phyloP scores from a whole-genome alignment of 2,329 filamentous ascomycete species.

The Xylariaceae sp. region DNA sequence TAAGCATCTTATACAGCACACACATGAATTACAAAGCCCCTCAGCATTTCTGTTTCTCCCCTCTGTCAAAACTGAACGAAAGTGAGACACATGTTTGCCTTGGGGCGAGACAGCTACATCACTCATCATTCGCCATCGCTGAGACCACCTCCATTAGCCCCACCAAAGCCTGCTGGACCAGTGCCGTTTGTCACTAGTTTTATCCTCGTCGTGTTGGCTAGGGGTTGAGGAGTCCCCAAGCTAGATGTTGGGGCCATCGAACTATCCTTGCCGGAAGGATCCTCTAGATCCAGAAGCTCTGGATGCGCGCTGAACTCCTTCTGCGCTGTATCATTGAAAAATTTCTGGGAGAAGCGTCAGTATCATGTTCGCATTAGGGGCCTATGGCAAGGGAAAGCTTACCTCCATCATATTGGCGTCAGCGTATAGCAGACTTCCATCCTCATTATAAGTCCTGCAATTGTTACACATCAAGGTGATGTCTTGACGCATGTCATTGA shows the following conservation, averaged over 20 bases:
- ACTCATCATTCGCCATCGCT: conserved; percentile 28
- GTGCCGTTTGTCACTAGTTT: conserved; percentile 50
- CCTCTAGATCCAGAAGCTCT: conserved; percentile 54
- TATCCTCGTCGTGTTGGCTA: conserved; percentile 58
- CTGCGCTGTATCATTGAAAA: conserved; percentile 51
- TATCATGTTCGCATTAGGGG: conserved; percentile 31
- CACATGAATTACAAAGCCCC: no score
- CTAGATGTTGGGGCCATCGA: conserved; percentile 52
- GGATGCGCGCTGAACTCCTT: conserved; percentile 51
- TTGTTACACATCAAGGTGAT: conserved; percentile 83
- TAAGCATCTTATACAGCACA: no score
- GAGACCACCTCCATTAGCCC: conserved; percentile 19
- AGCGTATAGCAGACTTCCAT: conserved; percentile 83
- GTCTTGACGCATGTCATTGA: conserved; percentile 78
- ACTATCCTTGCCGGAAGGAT: conserved; percentile 38
- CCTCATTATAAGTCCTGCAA: conserved; percentile 94
- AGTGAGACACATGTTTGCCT: no score
- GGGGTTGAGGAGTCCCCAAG: conserved; percentile 61
- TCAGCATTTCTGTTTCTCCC: no score
- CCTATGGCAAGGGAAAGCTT: conserved; percentile 34
- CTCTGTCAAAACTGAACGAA: no score
- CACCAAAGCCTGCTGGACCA: conserved; percentile 24
- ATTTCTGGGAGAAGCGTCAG: conserved; percentile 46
- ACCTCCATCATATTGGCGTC: conserved; percentile 94
- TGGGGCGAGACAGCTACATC: no score